Base-by-base conservation (phyloP, 768 basidiomycete genomes). In the Rubroboletus pulcherrimus region DNA sequence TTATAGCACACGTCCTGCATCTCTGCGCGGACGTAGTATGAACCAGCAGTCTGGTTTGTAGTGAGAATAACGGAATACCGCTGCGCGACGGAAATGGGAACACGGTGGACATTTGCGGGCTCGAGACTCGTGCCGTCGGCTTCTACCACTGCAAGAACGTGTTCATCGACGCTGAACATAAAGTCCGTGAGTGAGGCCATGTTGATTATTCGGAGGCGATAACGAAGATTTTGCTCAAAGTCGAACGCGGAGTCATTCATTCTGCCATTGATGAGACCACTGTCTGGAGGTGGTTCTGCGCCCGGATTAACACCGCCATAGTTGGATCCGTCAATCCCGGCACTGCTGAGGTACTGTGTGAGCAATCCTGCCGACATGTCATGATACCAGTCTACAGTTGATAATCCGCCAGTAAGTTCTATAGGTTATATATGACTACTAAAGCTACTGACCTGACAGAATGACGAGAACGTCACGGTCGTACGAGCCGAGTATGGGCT, bases 141-240 rank as follows among this genome's bases (percentile, higher is more conserved):
- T 53, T 80, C 80, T 51, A 81, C 67, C 46, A 82, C 71, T 6
- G 73, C 73, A 31, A 82, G 74, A 1, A 70, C 64, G 56, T 82
- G 81, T 10, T 56, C 60, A 50, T 81, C 80, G 45, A 82, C 67
- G 12, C 75, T 75, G 66, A 81, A 77, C 35, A 72, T 63, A 42
- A 78, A 71, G 33, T 75, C 68, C 7, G 78, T 76, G 64, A 82
- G 78, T 6, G 78, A 71, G 33, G 76, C 81, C 38, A 76, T 66
- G 69, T 82, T 76, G 55, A 78, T 66, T 38, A 82, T 58, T 43
- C 81, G 78, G 24, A 82, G 63, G 49, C 81, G 81, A 57, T 80
- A 80, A 24, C 70, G 63, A 17, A 58, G 48, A 58, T 72, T 68
- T 24, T 72, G 65, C 49, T 75, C 62, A 49, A 79, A 57, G 30